Conservation (phyloP, 495 filamentous ascomycete species). For the Pyrenula aspistea region DNA sequence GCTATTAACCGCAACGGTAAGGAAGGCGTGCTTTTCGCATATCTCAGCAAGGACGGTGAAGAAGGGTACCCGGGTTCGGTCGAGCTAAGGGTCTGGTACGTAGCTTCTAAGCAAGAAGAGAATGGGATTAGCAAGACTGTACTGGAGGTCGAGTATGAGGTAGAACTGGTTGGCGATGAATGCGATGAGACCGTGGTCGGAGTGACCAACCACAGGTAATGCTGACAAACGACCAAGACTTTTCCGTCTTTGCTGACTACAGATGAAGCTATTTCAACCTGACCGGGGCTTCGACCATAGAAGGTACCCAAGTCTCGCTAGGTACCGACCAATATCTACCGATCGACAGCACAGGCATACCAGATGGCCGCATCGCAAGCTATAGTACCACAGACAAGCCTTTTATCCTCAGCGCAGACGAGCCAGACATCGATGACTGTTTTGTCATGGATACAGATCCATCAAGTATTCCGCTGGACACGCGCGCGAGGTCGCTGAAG, state of each 20-base stretch:
- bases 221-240: not conserved
- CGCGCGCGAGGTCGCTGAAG: conserved; percentile 49
- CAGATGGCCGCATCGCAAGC: conserved; percentile 30
- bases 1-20: conserved; percentile 54
- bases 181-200: conserved; percentile 80
- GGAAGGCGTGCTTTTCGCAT: conserved; percentile 64
- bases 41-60: conserved; percentile 62
- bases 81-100: conserved; percentile 67
- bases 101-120: conserved; percentile 51
- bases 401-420: conserved; percentile 54
- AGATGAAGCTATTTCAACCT: conserved; percentile 81
- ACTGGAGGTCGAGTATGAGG: conserved; percentile 80
- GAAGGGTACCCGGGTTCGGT: conserved; percentile 82
- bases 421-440: conserved; percentile 79
- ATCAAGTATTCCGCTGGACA: conserved; percentile 59
- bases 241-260: not conserved
- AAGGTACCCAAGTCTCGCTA: conserved; percentile 64
- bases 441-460: conserved; percentile 64
- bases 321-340: conserved; percentile 61
- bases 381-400: conserved; percentile 45
- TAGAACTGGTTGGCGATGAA: conserved; percentile 60
- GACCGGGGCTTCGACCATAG: conserved; percentile 48
- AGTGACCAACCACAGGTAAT: conserved; percentile 85
- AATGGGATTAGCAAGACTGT: conserved; percentile 44
- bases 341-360: conserved; percentile 58